Percentiles rank a stretch among this genome's conserved stretches.
Conservation (phyloP, 139 green algal species). For the Klebsormidium nitens region DNA sequence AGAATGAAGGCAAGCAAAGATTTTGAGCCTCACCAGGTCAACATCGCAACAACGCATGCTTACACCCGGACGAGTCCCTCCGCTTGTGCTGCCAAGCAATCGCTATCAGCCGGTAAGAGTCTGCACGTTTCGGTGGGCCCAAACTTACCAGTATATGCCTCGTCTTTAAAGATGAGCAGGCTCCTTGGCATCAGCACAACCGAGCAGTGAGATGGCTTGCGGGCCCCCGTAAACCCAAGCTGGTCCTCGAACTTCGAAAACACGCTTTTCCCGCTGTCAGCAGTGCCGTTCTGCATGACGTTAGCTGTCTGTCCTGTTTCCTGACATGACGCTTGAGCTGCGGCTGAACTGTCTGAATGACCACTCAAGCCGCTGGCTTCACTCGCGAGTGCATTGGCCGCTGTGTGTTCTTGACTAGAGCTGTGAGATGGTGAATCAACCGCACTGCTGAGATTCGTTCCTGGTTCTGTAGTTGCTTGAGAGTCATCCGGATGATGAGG, state of each 20-base stretch:
- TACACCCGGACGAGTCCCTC: too few species aligned
- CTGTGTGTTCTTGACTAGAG: neutral
- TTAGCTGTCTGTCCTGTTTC: neutral
- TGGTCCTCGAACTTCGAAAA: slow-evolving; percentile 1
- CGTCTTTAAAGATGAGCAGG: slow-evolving; percentile 26
- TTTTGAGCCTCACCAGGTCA: too few species aligned
- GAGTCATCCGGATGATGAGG: neutral
- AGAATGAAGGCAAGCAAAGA: too few species aligned
- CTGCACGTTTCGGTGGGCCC: too few species aligned
- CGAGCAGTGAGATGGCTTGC: neutral
- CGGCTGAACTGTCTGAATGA: neutral
- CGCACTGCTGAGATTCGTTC: neutral
- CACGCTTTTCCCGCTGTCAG: neutral
- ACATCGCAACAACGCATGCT: too few species aligned
- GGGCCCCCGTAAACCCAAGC: neutral
- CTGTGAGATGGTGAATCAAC: neutral
- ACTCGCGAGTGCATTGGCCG: neutral
- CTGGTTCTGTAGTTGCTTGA: neutral
- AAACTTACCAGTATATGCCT: slow-evolving; percentile 21
- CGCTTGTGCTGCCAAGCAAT: too few species aligned
- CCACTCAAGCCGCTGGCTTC: neutral
- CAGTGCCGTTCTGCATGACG: neutral
- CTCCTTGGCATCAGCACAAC: slow-evolving; percentile 18
- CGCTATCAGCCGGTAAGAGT: too few species aligned
- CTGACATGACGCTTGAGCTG: neutral